Evolutionary conservation across 2,329 filamentous ascomycete genomes (phyloP).

Genomic region (Penicillium hesseltinei): DNA sequence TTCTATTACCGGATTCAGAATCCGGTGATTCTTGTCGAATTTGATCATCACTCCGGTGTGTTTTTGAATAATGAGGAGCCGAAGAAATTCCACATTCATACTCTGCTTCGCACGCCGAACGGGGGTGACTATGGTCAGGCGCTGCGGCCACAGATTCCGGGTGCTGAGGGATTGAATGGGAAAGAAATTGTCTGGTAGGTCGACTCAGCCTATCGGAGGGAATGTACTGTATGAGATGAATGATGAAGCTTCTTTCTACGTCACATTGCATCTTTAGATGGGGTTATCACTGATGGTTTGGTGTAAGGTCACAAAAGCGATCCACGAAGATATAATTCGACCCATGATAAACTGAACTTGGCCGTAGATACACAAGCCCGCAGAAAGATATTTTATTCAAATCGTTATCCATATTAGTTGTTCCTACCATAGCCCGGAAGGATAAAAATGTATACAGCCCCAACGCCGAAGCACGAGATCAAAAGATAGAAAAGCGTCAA

Average conservation of each 20-base stretch:
- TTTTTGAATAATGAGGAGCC: constrained; percentile 72
- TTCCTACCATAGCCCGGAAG: background rate
- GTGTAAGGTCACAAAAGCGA: constrained; percentile 11
- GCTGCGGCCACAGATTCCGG: constrained; percentile 40
- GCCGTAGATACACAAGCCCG: background rate
- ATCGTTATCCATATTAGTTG: constrained; percentile 10
- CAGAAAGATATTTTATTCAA: background rate
- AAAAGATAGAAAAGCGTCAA: constrained; percentile 1
- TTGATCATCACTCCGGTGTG: constrained; percentile 77
- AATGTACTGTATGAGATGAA: constrained; percentile 19
- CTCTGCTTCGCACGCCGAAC: constrained; percentile 69
- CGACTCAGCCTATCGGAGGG: background rate
- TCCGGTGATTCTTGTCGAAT: constrained; percentile 71
- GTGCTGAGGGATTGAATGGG: constrained; percentile 36
- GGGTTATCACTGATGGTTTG: constrained; percentile 1
- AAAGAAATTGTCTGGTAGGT: constrained; percentile 39
- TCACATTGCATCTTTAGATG: background rate
- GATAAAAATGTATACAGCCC: constrained; percentile 7
- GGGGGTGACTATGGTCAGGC: constrained; percentile 71
- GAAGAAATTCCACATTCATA: constrained; percentile 77
- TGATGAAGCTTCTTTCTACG: background rate
- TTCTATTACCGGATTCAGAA: constrained; percentile 79
- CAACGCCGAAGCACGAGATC: constrained; percentile 3
- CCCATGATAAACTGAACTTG: background rate
- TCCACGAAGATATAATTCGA: constrained; percentile 15